A percentile compares a stretch with the other conserved stretches of the same genome.
Evolutionary conservation across 2,329 filamentous ascomycete genomes (phyloP).

Genomic region (Eutypa lata): DNA sequence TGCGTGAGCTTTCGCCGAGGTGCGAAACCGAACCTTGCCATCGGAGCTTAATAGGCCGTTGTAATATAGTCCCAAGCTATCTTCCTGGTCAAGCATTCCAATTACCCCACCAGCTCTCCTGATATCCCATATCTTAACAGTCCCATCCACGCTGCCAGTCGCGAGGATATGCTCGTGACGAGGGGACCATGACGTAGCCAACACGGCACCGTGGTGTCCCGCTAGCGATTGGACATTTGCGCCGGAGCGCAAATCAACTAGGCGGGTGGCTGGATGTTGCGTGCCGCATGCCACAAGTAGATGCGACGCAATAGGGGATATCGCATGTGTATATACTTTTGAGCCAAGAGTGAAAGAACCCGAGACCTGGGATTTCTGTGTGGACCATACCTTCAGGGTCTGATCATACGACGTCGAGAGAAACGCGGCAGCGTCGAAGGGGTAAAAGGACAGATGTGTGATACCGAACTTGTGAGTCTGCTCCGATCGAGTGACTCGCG

Average conservation of each 20-base stretch:
- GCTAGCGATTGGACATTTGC: constrained; percentile 69
- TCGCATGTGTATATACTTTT: constrained; percentile 72
- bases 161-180: constrained; percentile 74
- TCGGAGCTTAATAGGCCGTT: constrained; percentile 32
- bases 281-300: constrained; percentile 85
- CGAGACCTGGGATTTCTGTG: constrained; percentile 56
- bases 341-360: constrained; percentile 67
- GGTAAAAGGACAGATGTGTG: constrained; percentile 74
- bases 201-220: constrained; percentile 64
- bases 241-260: constrained; percentile 83
- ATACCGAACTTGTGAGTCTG: constrained; percentile 65
- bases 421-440: constrained; percentile 73
- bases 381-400: constrained; percentile 72
- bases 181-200: constrained; percentile 79
- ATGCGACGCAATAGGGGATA: constrained; percentile 69
- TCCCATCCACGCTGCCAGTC: constrained; percentile 81
- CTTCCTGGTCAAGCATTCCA: constrained; percentile 78
- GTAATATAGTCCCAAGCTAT: constrained; percentile 65
- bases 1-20: constrained; percentile 64
- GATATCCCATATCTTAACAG: constrained; percentile 83
- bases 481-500: constrained; percentile 44
- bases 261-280: constrained; percentile 76
- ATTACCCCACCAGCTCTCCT: constrained; percentile 73
- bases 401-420: constrained; percentile 77
- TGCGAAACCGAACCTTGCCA: constrained; percentile 33